Percentiles rank a stretch among this genome's conserved stretches.
phyloP scores from a whole-genome alignment of 306 rosid species.

The Medicago ruthenica region DNA sequence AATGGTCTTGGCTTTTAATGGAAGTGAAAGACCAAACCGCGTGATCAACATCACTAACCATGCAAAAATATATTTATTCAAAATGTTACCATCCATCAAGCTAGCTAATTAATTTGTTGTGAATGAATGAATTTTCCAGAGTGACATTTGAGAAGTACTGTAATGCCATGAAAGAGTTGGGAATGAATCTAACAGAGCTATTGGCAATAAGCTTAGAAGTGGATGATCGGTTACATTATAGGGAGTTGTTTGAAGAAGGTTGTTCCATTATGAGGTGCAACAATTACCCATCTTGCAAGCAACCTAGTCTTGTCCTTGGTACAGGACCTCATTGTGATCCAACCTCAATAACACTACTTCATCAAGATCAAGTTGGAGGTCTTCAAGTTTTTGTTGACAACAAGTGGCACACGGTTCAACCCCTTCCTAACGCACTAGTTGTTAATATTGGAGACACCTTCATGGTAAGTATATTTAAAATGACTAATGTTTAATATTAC shows the following conservation, averaged over 20 bases:
- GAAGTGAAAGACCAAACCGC: slow-evolving; percentile 17
- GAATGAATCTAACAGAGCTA: slow-evolving; percentile 59
- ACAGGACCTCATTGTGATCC: slow-evolving; percentile 92
- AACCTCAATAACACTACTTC: slow-evolving; percentile 72
- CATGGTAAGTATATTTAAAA: slow-evolving; percentile 43
- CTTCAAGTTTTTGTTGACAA: slow-evolving; percentile 68
- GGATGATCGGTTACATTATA: slow-evolving; percentile 52
- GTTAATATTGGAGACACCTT: slow-evolving; percentile 82
- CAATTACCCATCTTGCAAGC: slow-evolving; percentile 67
- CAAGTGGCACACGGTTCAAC: slow-evolving; percentile 62
- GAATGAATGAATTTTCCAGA: slow-evolving; percentile 29
- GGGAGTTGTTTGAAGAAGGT: slow-evolving; percentile 60
- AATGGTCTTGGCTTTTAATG: slow-evolving; percentile 7
- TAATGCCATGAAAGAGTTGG: slow-evolving; percentile 61
- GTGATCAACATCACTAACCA: not conserved
- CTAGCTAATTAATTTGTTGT: not conserved
- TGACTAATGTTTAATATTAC: too few relatives aligned
- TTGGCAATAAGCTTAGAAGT: slow-evolving; percentile 78
- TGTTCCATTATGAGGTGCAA: slow-evolving; percentile 77
- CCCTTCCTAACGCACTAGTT: slow-evolving; percentile 60
- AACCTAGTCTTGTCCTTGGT: slow-evolving; percentile 61
- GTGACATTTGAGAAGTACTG: slow-evolving; percentile 66
- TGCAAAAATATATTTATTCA: not conserved
- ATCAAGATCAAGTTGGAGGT: slow-evolving; percentile 78
- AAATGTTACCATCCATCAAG: not conserved